Evolutionary conservation across 305 asterid genomes (phyloP), one percentile per base, ranked within the genome.

Genomic region (Petunia hybrid): DNA sequence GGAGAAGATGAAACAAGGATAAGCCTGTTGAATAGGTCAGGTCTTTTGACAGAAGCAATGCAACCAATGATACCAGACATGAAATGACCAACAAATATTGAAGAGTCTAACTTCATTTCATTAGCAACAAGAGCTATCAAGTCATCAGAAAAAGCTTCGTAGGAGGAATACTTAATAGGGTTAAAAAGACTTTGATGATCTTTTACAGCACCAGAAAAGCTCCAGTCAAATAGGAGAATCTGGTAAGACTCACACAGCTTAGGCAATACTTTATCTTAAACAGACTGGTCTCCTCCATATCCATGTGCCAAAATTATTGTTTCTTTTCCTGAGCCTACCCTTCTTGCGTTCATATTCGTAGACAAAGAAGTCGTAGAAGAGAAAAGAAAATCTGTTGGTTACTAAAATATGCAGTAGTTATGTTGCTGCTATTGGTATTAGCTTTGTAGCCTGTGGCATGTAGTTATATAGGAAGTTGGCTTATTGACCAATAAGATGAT

Each of bases 21-120:
- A 16, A 94, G 93, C 42, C 84, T 85, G 4, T 53, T 70, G 82
- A 94, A 94, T 62, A 92, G 94, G 51, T 86, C 82, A 5, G 98
- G 98, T 71, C 92, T 86, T 80, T 90, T 91, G 1, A 91, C 53
- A 2, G 97, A 92, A 66, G 98, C 97, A 77, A 92, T 87, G 84
- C 97, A 92, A 9, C 98, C 98, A 57, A 94, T 87, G 87, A 91
- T 90, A n/a, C 93, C 97, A 35, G 98, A 89, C 97, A 92, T 92
- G 77, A 97, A 94, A 82, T 94, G 98, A 7, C 98, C 98, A 46
- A 92, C 91, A 63, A 89, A 92, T 8, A 90, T 87, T 2, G 85
- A 76, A 2, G 94, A 86, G 16, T 82, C 81, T 84, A 93, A 40
- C 77, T 89, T 86, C 91, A 93, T 77, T 86, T 93, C 99, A 8